Base-by-base conservation (phyloP, 495 filamentous ascomycete species). In the Pyrenula massariospora region DNA sequence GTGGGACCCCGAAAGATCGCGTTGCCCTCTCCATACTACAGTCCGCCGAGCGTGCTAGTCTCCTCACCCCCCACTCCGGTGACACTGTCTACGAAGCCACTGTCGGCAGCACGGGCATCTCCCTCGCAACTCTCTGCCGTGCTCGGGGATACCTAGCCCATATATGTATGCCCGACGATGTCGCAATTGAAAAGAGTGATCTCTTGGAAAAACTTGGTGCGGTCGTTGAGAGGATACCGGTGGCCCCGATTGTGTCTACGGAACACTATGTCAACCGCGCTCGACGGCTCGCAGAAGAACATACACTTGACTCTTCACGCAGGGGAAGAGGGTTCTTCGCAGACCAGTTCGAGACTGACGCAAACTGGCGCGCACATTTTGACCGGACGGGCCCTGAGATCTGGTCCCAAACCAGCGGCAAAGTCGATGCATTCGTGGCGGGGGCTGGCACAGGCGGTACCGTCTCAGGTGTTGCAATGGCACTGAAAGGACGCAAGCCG, bases 21-120 rank as follows among this genome's bases (percentile, higher is more conserved):
- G 93, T 97, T 2, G 93, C 94, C 3, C 72, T 96, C 42, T 88
- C 81, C 68, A 92, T 96, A 75, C 93, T 97, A 63, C 66, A 84
- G 51, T 80, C 85, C 73, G 93, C 94, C 31, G 91, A 97, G 73
- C 77, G 83, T 61, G 71, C 79, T 55, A 90, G 89, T 2, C 75
- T 91, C 10, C 70, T 99, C 53, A 80, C 73, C 3, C 93, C 94
- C 0, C 73, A 86, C 63, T 83, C 85, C 22, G 92, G 91, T 56
- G 94, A 97, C 64, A 90, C 84, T 21, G 87, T 99, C 62, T 99
- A 97, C 71, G 93, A 99, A 73, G 93, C 94, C 52, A 99, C 94
- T 3, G 92, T 95, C 12, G 93, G 93, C 55, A 91, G 86, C 55
- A 95, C 89, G 0, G 91, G 92, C 3, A 96, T 98, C 58, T 96